A percentile compares a stretch with the other conserved stretches of the same genome.
These are phyloP conservation scores for Cnidoscolus chayamansa DNA, from an alignment of 441 rosid genomes.

Conservation along the genomic window DNA sequence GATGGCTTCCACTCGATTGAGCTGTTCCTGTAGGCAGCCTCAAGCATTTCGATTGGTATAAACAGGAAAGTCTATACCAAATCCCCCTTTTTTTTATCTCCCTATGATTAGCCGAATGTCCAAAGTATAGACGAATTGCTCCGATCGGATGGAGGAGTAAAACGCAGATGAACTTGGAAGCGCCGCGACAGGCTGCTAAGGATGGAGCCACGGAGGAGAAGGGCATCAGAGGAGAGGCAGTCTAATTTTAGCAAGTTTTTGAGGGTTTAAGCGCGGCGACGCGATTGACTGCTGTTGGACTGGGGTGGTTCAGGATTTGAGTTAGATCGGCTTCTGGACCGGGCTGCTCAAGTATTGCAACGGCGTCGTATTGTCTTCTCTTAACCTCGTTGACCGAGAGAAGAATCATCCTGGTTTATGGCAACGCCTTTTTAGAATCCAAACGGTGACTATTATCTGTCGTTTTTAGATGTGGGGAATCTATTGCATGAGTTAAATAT, in stretches of 20 bases:
- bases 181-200: neutral
- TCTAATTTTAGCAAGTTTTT: neutral
- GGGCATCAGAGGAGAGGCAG: neutral
- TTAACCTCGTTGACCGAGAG: no score
- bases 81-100: neutral
- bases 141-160: neutral
- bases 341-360: neutral
- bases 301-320: neutral
- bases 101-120: no score
- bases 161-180: neutral
- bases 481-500: no score
- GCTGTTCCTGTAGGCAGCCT: conserved; percentile 53
- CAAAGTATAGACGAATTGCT: no score
- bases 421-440: no score
- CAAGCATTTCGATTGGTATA: conserved; percentile 38
- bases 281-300: neutral
- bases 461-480: no score
- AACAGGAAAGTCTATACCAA: neutral
- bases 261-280: conserved; percentile 14
- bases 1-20: conserved; percentile 90
- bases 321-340: neutral
- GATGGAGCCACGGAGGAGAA: neutral
- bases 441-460: no score
- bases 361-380: no score
- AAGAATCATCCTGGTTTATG: no score